phyloP scores from a whole-genome alignment of 257 asterid genomes.

The Petrea volubilis region DNA sequence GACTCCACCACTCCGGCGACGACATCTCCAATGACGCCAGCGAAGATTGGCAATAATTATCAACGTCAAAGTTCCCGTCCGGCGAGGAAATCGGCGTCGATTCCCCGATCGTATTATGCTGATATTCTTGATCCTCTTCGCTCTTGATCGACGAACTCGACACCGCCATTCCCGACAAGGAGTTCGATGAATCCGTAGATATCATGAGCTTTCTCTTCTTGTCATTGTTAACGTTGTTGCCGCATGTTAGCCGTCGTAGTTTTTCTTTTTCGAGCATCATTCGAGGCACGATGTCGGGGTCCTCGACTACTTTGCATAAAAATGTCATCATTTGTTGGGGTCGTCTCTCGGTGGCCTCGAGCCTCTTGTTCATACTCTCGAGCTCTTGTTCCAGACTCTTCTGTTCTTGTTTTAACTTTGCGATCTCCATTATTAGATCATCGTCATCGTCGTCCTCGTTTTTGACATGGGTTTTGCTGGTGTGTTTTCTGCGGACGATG shows the following conservation, averaged over 20 bases:
- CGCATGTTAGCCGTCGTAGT: constrained; percentile 8
- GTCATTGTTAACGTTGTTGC: constrained; percentile 31
- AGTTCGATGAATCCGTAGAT: constrained; percentile 39
- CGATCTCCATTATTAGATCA: constrained; percentile 27
- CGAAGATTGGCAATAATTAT: constrained; percentile 30
- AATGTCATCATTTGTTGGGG: constrained; percentile 91
- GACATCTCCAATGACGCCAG: constrained; percentile 35
- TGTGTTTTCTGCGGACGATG: constrained; percentile 55
- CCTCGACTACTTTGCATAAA: constrained; percentile 66
- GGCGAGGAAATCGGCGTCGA: constrained; percentile 45
- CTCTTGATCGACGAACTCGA: constrained; percentile 53
- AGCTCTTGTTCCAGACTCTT: constrained; percentile 57
- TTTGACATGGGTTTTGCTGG: constrained; percentile 16
- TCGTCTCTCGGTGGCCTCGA: constrained; percentile 84
- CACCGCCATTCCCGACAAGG: constrained; percentile 40
- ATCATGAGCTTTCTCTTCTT: constrained; percentile 43
- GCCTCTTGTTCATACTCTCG: constrained; percentile 65
- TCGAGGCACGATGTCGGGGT: constrained; percentile 63
- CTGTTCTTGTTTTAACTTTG: constrained; percentile 66
- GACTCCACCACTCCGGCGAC: constrained; percentile 40
- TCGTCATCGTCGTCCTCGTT: constrained; percentile 33
- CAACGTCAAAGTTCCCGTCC: constrained; percentile 33
- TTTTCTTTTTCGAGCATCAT: constrained; percentile 61
- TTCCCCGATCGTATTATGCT: too few relatives aligned
- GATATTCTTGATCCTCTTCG: constrained; percentile 61